Conservation (phyloP, 2,329 filamentous ascomycete genomes). For the Talaromyces verruculosus region DNA sequence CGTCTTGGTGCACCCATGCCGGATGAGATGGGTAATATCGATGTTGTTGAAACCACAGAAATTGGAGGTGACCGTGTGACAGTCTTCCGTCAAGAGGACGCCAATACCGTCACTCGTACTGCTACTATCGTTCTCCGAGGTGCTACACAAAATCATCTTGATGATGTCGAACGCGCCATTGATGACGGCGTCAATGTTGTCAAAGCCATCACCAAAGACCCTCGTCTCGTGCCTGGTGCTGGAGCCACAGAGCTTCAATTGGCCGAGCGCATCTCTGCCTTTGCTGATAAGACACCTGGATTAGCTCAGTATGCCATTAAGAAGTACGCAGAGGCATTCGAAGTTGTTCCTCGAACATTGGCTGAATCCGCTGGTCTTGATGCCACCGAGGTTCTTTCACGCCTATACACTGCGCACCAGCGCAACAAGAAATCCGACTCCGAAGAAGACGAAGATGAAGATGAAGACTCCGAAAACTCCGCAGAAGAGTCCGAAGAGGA, state of each 20-base stretch:
- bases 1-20: slow-evolving; percentile 97
- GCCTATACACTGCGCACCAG: slow-evolving; percentile 90
- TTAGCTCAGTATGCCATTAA: slow-evolving; percentile 94
- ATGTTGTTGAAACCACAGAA: slow-evolving; percentile 94
- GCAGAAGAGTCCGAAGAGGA: slow-evolving; percentile 33
- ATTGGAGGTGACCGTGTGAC: slow-evolving; percentile 98
- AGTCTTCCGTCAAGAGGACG: slow-evolving; percentile 87
- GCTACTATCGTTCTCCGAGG: slow-evolving; percentile 92
- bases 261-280: slow-evolving; percentile 84
- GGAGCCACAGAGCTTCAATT: slow-evolving; percentile 94
- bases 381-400: slow-evolving; percentile 92
- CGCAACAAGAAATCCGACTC: slow-evolving; percentile 31
- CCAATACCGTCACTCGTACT: slow-evolving; percentile 80
- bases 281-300: slow-evolving; percentile 89
- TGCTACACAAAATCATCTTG: slow-evolving; percentile 95
- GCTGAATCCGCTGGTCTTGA: slow-evolving; percentile 95
- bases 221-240: slow-evolving; percentile 86
- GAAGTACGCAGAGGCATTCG: slow-evolving; percentile 96
- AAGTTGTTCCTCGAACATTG: slow-evolving; percentile 89
- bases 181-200: slow-evolving; percentile 98
- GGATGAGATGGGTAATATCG: slow-evolving; percentile 96
- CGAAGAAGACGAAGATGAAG: slow-evolving; percentile 24
- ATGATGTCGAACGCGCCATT: slow-evolving; percentile 94
- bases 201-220: slow-evolving; percentile 94
- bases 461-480: slow-evolving; percentile 23